Evolutionary conservation across 768 basidiomycete species (phyloP), one percentile per base, ranked within the genome.

Genomic region (Cyclocybe cylindracea): DNA sequence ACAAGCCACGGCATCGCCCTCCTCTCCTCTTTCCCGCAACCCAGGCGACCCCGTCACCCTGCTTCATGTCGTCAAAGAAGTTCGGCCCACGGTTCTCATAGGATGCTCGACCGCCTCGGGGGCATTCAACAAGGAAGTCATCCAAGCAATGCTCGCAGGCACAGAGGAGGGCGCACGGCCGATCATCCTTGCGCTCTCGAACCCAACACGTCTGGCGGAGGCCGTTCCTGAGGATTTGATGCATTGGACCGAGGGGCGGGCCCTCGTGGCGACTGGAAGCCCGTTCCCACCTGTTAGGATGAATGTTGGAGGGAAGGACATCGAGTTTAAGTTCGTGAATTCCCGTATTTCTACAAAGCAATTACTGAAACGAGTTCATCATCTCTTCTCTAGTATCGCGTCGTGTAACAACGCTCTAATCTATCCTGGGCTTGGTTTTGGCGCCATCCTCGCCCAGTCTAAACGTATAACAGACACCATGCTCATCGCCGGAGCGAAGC

Each of bases 381-480:
- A 10, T 52, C 11, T 36, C 35, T 37, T 44, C 6, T 42, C 9
- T 50, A 89, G 86, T 38, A 85, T 88, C 44, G 86, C 85, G 1
- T 86, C 89, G 60, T 88, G 86, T 66, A 87, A 89, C 63, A 87
- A 90, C 60, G 87, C 87, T 0, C 75, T 93, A 5, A 86, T 94
- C 44, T 94, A 92, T 67, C 91, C 92, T 3, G 93, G 90, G 19
- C 79, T 94, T 32, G 91, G 91, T 6, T 85, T 90, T 53, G 92
- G 92, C 34, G 79, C 89, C 36, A 84, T 94, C 60, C 72, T 92
- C 19, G 73, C 83, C 8, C 73, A 84, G 53, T 83, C 89, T 0
- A 74, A 79, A 5, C 69, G 63, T 7, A 76, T 95, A 59, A 86
- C 89, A 1, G 89, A 93, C 66, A 80, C 77, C n/a, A 94, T 95